Percentiles rank a stretch among this genome's conserved stretches.
These are phyloP conservation scores for Diaporthe velutina DNA, from an alignment of 2,329 filamentous ascomycete genomes.

Conservation along the genomic window DNA sequence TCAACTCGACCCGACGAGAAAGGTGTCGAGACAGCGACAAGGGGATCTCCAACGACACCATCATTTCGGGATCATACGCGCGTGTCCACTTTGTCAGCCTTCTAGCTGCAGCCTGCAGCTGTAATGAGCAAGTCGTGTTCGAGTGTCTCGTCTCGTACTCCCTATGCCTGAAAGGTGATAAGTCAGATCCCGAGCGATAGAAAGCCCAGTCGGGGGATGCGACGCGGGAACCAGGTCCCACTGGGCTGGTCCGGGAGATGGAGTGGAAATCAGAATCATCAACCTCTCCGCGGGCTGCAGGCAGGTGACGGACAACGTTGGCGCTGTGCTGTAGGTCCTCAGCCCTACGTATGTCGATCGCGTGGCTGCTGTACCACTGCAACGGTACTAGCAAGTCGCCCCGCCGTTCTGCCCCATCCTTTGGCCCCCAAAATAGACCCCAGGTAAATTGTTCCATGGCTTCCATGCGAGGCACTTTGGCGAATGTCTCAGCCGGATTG, in stretches of 20 bases:
- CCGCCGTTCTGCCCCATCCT: conserved; percentile 32
- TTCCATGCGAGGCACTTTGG: conserved; percentile 22
- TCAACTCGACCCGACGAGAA: neutral
- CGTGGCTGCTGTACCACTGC: conserved; percentile 27
- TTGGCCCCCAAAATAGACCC: conserved; percentile 35
- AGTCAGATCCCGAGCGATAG: conserved; percentile 1
- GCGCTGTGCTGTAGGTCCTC: conserved; percentile 18
- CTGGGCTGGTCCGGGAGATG: conserved; percentile 12
- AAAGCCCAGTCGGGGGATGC: conserved; percentile 24
- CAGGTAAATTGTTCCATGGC: conserved; percentile 19
- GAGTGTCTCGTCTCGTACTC: neutral
- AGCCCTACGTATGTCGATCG: conserved; percentile 37
- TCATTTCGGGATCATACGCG: neutral
- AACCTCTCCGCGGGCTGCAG: neutral
- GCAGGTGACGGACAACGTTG: neutral
- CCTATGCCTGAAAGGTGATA: neutral
- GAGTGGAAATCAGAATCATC: neutral
- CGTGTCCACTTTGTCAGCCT: conserved; percentile 24
- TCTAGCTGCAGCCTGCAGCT: conserved; percentile 9
- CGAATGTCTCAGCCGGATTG: conserved; percentile 28
- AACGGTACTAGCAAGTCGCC: conserved; percentile 20
- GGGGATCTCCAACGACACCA: conserved; percentile 5
- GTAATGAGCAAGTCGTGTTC: neutral
- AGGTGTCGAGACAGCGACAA: neutral
- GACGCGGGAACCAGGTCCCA: conserved; percentile 7